Evolutionary conservation across 1,284 basidiomycete genomes (phyloP).

Genomic region (Sporisorium graminicola): DNA sequence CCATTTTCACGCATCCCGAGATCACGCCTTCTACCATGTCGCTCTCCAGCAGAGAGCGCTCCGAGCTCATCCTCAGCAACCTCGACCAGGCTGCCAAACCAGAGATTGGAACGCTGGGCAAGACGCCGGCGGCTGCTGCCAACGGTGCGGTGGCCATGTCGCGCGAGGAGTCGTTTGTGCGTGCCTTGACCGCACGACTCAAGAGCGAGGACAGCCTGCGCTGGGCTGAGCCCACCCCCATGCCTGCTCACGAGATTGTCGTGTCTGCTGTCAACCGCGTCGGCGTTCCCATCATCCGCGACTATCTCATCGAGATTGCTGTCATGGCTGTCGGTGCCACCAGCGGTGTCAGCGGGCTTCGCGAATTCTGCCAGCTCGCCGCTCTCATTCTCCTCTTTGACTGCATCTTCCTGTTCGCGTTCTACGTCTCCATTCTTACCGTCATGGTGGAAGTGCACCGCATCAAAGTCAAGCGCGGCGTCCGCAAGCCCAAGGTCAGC

Average conservation of each 20-base stretch:
- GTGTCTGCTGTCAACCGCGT: slow-evolving; percentile 83
- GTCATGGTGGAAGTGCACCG: slow-evolving; percentile 89
- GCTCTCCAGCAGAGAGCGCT: slow-evolving; percentile 25
- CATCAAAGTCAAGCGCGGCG: slow-evolving; percentile 75
- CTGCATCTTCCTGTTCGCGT: slow-evolving; percentile 88
- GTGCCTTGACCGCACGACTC: slow-evolving; percentile 69
- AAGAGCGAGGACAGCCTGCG: slow-evolving; percentile 70
- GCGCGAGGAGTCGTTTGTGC: slow-evolving; percentile 64
- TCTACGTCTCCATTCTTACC: slow-evolving; percentile 87
- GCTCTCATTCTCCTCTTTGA: slow-evolving; percentile 87
- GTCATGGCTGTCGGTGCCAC: slow-evolving; percentile 89
- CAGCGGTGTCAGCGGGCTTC: slow-evolving; percentile 87
- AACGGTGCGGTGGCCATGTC: slow-evolving; percentile 38
- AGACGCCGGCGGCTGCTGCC: slow-evolving; percentile 28
- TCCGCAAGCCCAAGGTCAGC: slow-evolving; percentile 59
- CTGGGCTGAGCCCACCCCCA: slow-evolving; percentile 72
- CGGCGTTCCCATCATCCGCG: slow-evolving; percentile 86
- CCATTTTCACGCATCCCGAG: slow-evolving; percentile 89
- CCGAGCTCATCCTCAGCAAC: slow-evolving; percentile 50
- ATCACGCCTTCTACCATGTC: slow-evolving; percentile 71
- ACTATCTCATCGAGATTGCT: slow-evolving; percentile 91
- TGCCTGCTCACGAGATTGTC: slow-evolving; percentile 84
- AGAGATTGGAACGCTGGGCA: slow-evolving; percentile 39
- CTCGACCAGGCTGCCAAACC: slow-evolving; percentile 45
- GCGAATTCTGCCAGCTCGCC: slow-evolving; percentile 94